Base-by-base conservation (phyloP, 116 monocot species). In the Trichopus zeylanicus region DNA sequence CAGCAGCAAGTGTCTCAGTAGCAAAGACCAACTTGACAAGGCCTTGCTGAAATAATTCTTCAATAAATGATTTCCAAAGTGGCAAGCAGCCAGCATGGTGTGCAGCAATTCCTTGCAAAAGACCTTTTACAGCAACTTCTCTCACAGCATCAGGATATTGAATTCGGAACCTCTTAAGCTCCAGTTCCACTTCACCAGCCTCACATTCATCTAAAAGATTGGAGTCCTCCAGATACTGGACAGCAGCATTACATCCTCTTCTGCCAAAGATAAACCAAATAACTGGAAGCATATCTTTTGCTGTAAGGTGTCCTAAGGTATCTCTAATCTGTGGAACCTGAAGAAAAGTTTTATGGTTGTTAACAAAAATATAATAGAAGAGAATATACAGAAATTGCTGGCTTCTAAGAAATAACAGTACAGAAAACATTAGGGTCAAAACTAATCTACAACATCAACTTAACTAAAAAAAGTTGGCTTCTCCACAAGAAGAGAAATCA, bases 1-100 rank as follows among this genome's bases (percentile, higher is more conserved):
- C 95, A 60, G 95, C 95, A 59, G 95, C 95, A 38, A 95, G 84
- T 66, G 95, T 95, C 79, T 90, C 95, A 38, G 95, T 95, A 19
- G 95, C 91, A 71, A 95, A 95, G 32, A 95, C 86, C 55, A 90
- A 87, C 59, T 95, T 95, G 26, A 90, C 46, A 67, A 95, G 91
- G 9, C 95, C 91, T 46, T 46, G 63, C 63, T 95, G 86, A 74
- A 95, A 95, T 51, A 95, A 57, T 60, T 95, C 95, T 59, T 95
- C 95, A 33, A 95, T 68, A 65, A 95, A 90, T 65, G 95, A 87
- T 56, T 95, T 95, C 95, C 95, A 95, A 22, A 95, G 77, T 46
- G 95, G 95, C 53, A 95, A 81, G 62, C 91, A 95, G 20, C 95
- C 91, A 54, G 95, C 95, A 70, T 95, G 95, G 81, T 95, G 95